These are phyloP conservation scores for Diddensiella santjacobensis DNA, from an alignment of 805 yeast genomes.

Conservation along the genomic window DNA sequence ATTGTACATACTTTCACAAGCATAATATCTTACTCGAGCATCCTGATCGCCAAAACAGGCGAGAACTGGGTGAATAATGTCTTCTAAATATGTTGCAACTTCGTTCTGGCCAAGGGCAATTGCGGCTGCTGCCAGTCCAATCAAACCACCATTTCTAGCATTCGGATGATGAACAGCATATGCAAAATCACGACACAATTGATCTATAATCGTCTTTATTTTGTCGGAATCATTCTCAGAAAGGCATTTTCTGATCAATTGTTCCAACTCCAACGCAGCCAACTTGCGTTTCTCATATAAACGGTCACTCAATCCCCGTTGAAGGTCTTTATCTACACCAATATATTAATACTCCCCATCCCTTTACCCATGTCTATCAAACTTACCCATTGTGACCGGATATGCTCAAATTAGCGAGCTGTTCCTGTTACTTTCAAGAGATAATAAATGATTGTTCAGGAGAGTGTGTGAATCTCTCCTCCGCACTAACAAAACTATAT, in stretches of 20 bases:
- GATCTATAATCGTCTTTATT: conserved; percentile 61
- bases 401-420: no score
- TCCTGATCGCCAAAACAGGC: conserved; percentile 97
- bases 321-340: conserved; percentile 53
- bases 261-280: conserved; percentile 65
- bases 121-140: conserved; percentile 93
- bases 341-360: background rate
- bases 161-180: conserved; percentile 80
- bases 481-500: no score
- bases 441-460: no score
- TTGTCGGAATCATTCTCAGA: conserved; percentile 57
- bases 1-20: conserved; percentile 93
- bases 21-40: conserved; percentile 93
- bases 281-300: conserved; percentile 74
- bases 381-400: no score
- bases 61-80: conserved; percentile 85
- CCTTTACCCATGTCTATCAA: no score
- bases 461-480: no score
- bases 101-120: conserved; percentile 84
- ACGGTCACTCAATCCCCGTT: conserved; percentile 66
- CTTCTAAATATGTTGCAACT: conserved; percentile 77
- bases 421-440: no score
- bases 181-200: conserved; percentile 71
- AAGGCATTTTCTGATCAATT: conserved; percentile 65
- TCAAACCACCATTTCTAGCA: conserved; percentile 92